Conservation (phyloP, 495 filamentous ascomycete genomes). For the Staphylotrichum longicolle region DNA sequence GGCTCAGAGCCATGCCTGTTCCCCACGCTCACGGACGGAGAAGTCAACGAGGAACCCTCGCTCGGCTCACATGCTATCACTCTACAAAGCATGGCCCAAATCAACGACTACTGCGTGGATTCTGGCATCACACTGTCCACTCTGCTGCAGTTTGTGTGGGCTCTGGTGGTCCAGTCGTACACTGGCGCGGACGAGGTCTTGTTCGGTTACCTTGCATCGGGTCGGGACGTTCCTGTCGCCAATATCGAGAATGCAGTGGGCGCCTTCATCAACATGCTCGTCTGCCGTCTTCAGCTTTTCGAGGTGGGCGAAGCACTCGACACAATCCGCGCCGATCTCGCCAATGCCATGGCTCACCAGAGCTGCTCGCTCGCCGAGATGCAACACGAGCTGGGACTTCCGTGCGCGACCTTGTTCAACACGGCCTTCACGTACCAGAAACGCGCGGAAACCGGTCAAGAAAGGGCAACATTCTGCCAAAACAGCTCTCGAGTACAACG, state of each 20-base stretch:
- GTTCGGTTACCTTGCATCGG: slow-evolving; percentile 47
- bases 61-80: slow-evolving; percentile 22
- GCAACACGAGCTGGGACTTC: slow-evolving; percentile 35
- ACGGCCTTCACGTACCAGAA: slow-evolving; percentile 36
- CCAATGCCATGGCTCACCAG: slow-evolving; percentile 39
- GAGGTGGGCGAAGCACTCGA: slow-evolving; percentile 31
- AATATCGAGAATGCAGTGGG: slow-evolving; percentile 28
- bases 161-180: slow-evolving; percentile 52
- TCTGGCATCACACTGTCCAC: slow-evolving; percentile 22
- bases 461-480: not conserved
- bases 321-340: slow-evolving; percentile 32
- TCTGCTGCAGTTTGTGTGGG: slow-evolving; percentile 52
- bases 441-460: not conserved
- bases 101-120: slow-evolving; percentile 27
- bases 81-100: slow-evolving; percentile 7
- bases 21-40: slow-evolving; percentile 26
- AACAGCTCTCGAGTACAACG: slow-evolving; percentile 22
- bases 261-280: slow-evolving; percentile 33
- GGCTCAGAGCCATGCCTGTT: slow-evolving; percentile 33
- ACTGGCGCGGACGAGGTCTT: slow-evolving; percentile 55
- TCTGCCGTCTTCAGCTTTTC: slow-evolving; percentile 20
- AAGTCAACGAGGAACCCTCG: slow-evolving; percentile 5
- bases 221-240: slow-evolving; percentile 25
- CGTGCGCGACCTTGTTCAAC: slow-evolving; percentile 32
- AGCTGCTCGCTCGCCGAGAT: slow-evolving; percentile 45